Evolutionary conservation across 2,329 filamentous ascomycete species (phyloP).

Genomic region (Fusarium sulawesiense): DNA sequence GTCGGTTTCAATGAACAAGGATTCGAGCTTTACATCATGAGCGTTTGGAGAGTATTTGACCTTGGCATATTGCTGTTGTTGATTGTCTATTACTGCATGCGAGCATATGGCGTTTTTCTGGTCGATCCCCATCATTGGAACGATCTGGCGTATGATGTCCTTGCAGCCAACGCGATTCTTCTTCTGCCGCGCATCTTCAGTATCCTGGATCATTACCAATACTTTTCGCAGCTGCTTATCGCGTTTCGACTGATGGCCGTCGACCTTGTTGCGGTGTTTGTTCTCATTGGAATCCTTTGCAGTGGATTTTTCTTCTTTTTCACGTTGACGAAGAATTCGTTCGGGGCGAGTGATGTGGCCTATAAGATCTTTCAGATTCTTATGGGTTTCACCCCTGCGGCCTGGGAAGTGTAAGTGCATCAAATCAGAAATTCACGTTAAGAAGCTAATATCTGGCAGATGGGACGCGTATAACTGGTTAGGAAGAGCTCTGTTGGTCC

Average conservation of each 20-base stretch:
- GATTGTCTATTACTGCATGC: conserved; percentile 89
- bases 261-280: conserved; percentile 85
- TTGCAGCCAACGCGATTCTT: conserved; percentile 89
- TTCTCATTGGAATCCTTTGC: conserved; percentile 86
- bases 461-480: conserved; percentile 82
- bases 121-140: conserved; percentile 81
- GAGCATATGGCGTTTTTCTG: conserved; percentile 87
- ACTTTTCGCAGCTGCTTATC: conserved; percentile 94
- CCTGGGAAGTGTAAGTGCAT: conserved; percentile 81
- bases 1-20: conserved; percentile 97
- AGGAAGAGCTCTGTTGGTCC: conserved; percentile 77
- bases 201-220: conserved; percentile 92
- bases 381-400: conserved; percentile 95
- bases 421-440: background rate
- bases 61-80: conserved; percentile 88
- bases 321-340: conserved; percentile 79
- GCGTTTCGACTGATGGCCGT: conserved; percentile 95
- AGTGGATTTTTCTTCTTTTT: conserved; percentile 97
- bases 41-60: conserved; percentile 97
- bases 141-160: conserved; percentile 90
- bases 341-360: conserved; percentile 79
- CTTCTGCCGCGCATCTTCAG: conserved; percentile 93
- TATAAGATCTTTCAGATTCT: conserved; percentile 93
- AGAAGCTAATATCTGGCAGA: conserved; percentile 48
- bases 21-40: conserved; percentile 96